phyloP scores from a whole-genome alignment of 1,284 basidiomycete species.

The Heliocybe sulcata region DNA sequence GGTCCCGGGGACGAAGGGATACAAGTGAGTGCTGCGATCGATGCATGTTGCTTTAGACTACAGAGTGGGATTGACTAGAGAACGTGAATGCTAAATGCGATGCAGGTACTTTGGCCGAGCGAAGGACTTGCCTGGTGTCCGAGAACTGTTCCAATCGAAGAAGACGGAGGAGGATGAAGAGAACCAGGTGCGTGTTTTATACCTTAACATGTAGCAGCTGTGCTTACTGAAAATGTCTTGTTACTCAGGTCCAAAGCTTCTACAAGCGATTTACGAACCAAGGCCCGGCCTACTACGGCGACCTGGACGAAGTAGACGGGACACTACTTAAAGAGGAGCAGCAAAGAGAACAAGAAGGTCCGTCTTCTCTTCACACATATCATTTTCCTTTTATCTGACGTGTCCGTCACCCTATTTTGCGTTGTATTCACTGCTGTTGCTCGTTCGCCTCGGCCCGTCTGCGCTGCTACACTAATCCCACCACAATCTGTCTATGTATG shows the following conservation, averaged over 20 bases:
- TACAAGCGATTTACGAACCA: constrained; percentile 90
- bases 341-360: constrained; percentile 71
- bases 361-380: constrained; percentile 15
- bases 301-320: constrained; percentile 80
- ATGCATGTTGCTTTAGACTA: too few species aligned
- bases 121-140: constrained; percentile 93
- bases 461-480: too few species aligned
- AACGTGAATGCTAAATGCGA: background rate
- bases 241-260: constrained; percentile 34
- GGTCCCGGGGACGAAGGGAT: constrained; percentile 95
- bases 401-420: too few species aligned
- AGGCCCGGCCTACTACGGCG: constrained; percentile 88
- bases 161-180: constrained; percentile 84
- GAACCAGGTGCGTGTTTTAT: constrained; percentile 44
- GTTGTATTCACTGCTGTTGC: too few species aligned
- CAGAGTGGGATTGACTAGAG: background rate
- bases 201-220: background rate
- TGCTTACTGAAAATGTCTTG: too few species aligned
- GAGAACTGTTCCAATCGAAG: constrained; percentile 84
- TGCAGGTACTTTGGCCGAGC: constrained; percentile 93
- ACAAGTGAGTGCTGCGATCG: constrained; percentile 65
- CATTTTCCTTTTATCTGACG: too few species aligned
- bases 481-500: background rate
- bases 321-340: constrained; percentile 67
- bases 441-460: too few species aligned